These are phyloP conservation scores for Senna siamea DNA, from an alignment of 306 rosid genomes.

Conservation along the genomic window DNA sequence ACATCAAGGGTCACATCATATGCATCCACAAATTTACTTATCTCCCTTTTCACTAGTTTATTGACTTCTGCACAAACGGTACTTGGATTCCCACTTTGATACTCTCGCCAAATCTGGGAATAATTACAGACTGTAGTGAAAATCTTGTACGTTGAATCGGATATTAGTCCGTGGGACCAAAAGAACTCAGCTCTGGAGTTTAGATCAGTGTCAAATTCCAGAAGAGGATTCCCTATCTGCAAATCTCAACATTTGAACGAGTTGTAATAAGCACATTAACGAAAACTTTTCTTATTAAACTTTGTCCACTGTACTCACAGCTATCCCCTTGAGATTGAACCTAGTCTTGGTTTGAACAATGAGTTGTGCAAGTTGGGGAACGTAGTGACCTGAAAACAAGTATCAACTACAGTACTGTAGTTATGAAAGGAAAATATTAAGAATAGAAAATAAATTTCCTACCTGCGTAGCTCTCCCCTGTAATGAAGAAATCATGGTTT, in stretches of 20 bases:
- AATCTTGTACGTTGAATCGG: constrained; percentile 54
- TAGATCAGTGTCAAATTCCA: constrained; percentile 66
- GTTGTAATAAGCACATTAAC: not conserved
- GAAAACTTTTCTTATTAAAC: not conserved
- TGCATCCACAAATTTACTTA: constrained; percentile 38
- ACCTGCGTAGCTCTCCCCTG: constrained; percentile 81
- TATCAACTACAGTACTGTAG: not conserved
- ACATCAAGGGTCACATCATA: constrained; percentile 63
- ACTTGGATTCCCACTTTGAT: constrained; percentile 32
- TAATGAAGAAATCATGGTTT: constrained; percentile 61
- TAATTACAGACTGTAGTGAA: constrained; percentile 54
- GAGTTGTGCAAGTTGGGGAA: constrained; percentile 77
- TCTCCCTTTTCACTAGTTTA: constrained; percentile 36
- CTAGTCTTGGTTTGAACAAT: constrained; percentile 48
- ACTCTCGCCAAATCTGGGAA: constrained; percentile 59
- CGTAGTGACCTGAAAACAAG: constrained; percentile 68
- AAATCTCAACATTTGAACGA: not conserved
- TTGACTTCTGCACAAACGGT: constrained; percentile 43
- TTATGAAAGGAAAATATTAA: not conserved
- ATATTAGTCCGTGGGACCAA: constrained; percentile 77
- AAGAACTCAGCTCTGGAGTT: constrained; percentile 59
- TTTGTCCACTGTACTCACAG: constrained; percentile 48
- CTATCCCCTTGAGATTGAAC: constrained; percentile 74
- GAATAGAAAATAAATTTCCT: constrained; percentile 5
- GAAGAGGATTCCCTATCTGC: constrained; percentile 78